Evolutionary conservation across 495 filamentous ascomycete genomes (phyloP).

Genomic region (Tuber magnatum): DNA sequence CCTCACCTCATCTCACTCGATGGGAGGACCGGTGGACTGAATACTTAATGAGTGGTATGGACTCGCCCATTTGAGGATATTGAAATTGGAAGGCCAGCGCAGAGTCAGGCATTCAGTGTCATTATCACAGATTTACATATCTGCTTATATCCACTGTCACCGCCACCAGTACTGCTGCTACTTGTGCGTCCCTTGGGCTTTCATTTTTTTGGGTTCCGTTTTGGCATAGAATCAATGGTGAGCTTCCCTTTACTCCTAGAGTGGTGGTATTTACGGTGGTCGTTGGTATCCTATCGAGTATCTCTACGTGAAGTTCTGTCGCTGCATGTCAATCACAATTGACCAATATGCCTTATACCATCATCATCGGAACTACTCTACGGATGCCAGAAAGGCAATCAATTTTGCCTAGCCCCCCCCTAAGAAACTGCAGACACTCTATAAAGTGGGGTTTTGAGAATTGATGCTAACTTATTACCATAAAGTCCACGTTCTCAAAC

Average conservation of each 20-base stretch:
- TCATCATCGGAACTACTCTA: neutral
- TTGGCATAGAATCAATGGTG: neutral
- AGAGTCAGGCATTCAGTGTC: neutral
- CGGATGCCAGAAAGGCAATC: neutral
- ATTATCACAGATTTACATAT: neutral
- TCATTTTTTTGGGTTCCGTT: neutral
- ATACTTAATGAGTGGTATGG: neutral
- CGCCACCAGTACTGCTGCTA: neutral
- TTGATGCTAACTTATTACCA: neutral
- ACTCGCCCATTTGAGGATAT: neutral
- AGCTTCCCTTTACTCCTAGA: neutral
- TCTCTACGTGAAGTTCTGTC: neutral
- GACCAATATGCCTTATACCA: neutral
- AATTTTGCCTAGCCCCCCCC: neutral
- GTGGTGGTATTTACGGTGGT: neutral
- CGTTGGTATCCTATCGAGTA: neutral
- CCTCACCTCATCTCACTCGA: neutral
- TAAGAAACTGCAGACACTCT: neutral
- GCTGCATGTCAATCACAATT: neutral
- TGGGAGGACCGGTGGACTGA: neutral
- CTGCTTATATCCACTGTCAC: neutral
- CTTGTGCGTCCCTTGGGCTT: neutral
- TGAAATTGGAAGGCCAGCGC: neutral
- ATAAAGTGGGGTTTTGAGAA: neutral
- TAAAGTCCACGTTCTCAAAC: slow-evolving; percentile 1